Percentiles rank a stretch among this genome's conserved stretches.
Conservation (phyloP, 2,329 filamentous ascomycete species). For the Dothidotthia symphoricarpi region DNA sequence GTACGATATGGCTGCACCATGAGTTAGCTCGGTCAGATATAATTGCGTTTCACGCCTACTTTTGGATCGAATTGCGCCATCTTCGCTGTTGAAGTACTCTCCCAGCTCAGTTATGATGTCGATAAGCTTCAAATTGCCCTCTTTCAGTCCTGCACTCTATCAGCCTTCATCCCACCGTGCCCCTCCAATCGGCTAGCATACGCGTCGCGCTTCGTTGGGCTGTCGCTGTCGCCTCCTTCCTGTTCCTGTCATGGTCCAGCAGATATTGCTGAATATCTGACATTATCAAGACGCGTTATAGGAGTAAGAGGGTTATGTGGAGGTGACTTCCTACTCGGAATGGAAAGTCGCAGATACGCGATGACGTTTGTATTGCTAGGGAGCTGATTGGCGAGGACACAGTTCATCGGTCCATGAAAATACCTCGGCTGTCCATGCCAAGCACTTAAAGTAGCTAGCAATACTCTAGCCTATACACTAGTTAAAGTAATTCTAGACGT, state of each 20-base stretch:
- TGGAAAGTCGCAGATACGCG: conserved; percentile 12
- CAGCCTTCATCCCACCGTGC: conserved; percentile 14
- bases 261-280: conserved; percentile 55
- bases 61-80: conserved; percentile 59
- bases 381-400: no score
- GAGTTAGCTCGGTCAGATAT: conserved; percentile 14
- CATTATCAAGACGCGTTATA: conserved; percentile 40
- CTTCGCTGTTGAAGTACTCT: conserved; percentile 67
- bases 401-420: no score
- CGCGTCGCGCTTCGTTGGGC: conserved; percentile 45
- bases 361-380: conserved; percentile 15
- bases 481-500: no score
- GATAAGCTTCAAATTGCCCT: conserved; percentile 60
- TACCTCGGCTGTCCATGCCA: no score
- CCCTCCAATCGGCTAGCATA: conserved; percentile 24
- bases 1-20: conserved; percentile 46
- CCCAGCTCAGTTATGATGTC: conserved; percentile 63
- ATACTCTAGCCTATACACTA: no score
- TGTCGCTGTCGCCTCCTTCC: conserved; percentile 46
- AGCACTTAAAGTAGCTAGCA: no score
- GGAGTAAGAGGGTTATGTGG: conserved; percentile 3
- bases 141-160: conserved; percentile 53
- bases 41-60: conserved; percentile 42
- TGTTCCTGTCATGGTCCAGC: conserved; percentile 51
- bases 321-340: conserved; percentile 7